Percentiles rank a stretch among this genome's conserved stretches.
These are phyloP conservation scores for Hirsutella minnesotensis DNA, from an alignment of 2,329 filamentous ascomycete genomes.

Conservation along the genomic window DNA sequence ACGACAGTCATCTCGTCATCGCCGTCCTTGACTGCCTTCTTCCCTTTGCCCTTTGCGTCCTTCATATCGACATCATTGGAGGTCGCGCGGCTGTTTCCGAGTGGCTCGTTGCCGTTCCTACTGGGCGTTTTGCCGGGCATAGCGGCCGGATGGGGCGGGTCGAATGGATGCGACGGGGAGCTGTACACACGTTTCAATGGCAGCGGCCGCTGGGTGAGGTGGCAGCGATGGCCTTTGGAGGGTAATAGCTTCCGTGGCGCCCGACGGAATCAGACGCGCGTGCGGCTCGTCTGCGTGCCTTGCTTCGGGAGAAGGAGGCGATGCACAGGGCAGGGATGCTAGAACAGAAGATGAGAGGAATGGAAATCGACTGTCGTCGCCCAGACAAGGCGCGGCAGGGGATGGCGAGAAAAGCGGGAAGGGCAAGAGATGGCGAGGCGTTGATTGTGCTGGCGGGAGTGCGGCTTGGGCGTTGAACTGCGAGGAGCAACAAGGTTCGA, in stretches of 20 bases:
- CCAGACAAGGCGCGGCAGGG: not conserved
- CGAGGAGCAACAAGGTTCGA: constrained; percentile 18
- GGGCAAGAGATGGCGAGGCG: constrained; percentile 6
- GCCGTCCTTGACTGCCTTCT: constrained; percentile 52
- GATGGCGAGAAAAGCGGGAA: not conserved
- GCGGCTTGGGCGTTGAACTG: constrained; percentile 9
- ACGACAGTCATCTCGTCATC: constrained; percentile 76
- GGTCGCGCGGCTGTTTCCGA: constrained; percentile 55
- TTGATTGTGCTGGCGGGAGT: not conserved
- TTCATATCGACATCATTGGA: constrained; percentile 54
- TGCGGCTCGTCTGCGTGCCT: constrained; percentile 2
- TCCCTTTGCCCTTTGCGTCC: constrained; percentile 56
- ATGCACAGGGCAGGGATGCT: not conserved
- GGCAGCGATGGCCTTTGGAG: constrained; percentile 1
- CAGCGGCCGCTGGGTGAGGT: not conserved
- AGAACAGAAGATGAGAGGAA: no score
- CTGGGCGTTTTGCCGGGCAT: constrained; percentile 68
- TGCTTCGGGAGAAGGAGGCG: not conserved
- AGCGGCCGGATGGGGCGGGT: constrained; percentile 11
- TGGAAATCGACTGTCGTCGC: constrained; percentile 1
- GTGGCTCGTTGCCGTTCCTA: constrained; percentile 57
- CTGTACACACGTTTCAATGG: not conserved
- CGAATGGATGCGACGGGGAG: not conserved
- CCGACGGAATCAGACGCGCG: constrained; percentile 1
- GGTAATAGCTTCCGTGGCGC: not conserved